These are phyloP conservation scores for Pythium aphanidermatum DNA, from an alignment of 352 stramenopile species.

Conservation along the genomic window DNA sequence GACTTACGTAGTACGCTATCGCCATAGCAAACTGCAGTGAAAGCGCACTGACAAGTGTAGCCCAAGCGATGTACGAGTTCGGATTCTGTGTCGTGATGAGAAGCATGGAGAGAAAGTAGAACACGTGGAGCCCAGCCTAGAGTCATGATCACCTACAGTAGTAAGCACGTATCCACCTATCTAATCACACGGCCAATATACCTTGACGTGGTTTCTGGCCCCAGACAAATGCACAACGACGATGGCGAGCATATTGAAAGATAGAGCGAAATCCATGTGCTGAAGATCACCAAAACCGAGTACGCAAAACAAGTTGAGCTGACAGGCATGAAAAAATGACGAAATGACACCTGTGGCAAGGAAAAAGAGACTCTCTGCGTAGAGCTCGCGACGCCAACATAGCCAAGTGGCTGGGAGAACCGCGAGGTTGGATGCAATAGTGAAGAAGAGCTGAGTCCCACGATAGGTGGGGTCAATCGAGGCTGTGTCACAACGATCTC, in stretches of 20 bases:
- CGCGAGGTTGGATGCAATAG: conserved; percentile 24
- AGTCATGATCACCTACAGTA: background rate
- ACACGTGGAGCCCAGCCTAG: conserved; percentile 24
- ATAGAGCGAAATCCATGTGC: conserved; percentile 27
- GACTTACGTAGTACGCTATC: conserved; percentile 28
- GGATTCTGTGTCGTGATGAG: conserved; percentile 19
- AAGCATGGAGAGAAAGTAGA: conserved; percentile 25
- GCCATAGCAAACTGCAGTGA: conserved; percentile 22
- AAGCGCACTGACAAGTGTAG: conserved; percentile 13
- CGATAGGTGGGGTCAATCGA: conserved; percentile 16
- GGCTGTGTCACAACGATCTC: conserved; percentile 18
- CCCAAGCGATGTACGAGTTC: conserved; percentile 18
- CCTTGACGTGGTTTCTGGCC: conserved; percentile 26
- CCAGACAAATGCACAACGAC: conserved; percentile 30
- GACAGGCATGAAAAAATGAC: conserved; percentile 26
- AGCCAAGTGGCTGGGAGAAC: conserved; percentile 21
- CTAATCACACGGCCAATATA: too few species aligned
- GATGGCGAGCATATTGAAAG: conserved; percentile 26
- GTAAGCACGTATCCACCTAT: too few species aligned
- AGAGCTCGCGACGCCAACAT: conserved; percentile 21
- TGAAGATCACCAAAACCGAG: conserved; percentile 21
- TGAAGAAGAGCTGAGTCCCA: conserved; percentile 20
- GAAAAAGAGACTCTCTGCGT: conserved; percentile 25
- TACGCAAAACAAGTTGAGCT: conserved; percentile 25
- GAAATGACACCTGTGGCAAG: conserved; percentile 18